phyloP scores from a whole-genome alignment of 2,329 filamentous ascomycete species.

The Clarireedia sp. region DNA sequence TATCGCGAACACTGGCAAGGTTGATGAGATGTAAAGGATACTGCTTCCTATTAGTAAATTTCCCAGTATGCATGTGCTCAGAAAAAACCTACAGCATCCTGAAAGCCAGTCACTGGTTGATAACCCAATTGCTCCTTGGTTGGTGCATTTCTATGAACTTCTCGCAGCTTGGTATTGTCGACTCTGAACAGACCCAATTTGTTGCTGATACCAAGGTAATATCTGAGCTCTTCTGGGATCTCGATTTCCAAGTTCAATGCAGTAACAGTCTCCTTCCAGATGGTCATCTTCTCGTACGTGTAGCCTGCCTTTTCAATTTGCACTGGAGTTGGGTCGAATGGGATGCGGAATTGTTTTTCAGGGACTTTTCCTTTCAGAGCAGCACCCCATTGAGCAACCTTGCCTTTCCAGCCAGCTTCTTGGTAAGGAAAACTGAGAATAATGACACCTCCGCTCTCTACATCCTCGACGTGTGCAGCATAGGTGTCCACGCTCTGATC shows the following conservation, averaged over 20 bases:
- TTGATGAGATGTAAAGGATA: conserved; percentile 65
- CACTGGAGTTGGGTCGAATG: conserved; percentile 50
- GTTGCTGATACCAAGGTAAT: conserved; percentile 59
- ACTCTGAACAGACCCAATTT: conserved; percentile 61
- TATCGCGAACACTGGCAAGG: conserved; percentile 53
- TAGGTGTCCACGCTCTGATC: conserved; percentile 50
- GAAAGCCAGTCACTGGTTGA: conserved; percentile 58
- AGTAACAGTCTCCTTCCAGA: conserved; percentile 52
- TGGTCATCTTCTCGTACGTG: conserved; percentile 48
- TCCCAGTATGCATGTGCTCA: neutral
- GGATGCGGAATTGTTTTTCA: conserved; percentile 58
- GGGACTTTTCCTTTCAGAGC: conserved; percentile 46
- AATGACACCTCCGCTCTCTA: conserved; percentile 50
- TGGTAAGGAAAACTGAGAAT: conserved; percentile 60
- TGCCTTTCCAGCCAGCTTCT: conserved; percentile 40
- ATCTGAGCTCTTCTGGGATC: conserved; percentile 52
- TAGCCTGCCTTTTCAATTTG: conserved; percentile 55
- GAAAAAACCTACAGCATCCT: conserved; percentile 51
- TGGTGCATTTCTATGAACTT: conserved; percentile 55
- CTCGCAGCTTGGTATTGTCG: conserved; percentile 47
- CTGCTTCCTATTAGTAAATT: conserved; percentile 32
- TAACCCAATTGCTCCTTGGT: conserved; percentile 50
- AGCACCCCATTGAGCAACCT: conserved; percentile 38
- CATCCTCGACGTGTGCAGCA: conserved; percentile 39
- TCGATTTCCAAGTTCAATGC: conserved; percentile 52